These are phyloP conservation scores for Tuber melanosporum DNA, from an alignment of 495 filamentous ascomycete species.

Conservation along the genomic window DNA sequence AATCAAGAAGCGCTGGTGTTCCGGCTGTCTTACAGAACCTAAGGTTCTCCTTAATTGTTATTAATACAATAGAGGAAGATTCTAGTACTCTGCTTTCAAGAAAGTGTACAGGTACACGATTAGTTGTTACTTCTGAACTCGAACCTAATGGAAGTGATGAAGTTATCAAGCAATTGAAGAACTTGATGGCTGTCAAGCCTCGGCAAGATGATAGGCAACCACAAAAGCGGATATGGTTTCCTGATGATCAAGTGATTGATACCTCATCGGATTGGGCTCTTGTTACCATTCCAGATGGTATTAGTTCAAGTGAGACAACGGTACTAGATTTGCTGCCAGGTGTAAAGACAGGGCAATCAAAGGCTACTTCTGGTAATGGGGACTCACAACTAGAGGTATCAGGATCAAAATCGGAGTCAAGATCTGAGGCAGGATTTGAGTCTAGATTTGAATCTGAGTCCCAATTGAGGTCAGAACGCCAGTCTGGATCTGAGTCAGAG, in stretches of 20 bases:
- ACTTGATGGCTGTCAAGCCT: not conserved
- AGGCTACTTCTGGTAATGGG: not conserved
- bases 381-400: not conserved
- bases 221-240: not conserved
- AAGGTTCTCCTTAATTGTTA: constrained; percentile 15
- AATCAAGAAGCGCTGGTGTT: not conserved
- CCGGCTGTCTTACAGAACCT: not conserved
- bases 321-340: not conserved
- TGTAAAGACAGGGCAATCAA: not conserved
- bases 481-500: too few species aligned
- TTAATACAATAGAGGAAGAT: not conserved
- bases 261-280: not conserved
- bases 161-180: too few species aligned
- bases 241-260: not conserved
- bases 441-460: too few species aligned
- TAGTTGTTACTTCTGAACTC: constrained; percentile 15
- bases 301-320: too few species aligned
- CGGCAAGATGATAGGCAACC: not conserved
- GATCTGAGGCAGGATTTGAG: not conserved
- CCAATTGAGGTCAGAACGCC: too few species aligned
- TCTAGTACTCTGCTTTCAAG: not conserved
- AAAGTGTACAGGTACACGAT: constrained; percentile 10
- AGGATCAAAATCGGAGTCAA: too few species aligned
- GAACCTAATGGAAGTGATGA: not conserved
- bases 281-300: not conserved